phyloP scores from a whole-genome alignment of 495 filamentous ascomycete species.

The Tuber calosporum region DNA sequence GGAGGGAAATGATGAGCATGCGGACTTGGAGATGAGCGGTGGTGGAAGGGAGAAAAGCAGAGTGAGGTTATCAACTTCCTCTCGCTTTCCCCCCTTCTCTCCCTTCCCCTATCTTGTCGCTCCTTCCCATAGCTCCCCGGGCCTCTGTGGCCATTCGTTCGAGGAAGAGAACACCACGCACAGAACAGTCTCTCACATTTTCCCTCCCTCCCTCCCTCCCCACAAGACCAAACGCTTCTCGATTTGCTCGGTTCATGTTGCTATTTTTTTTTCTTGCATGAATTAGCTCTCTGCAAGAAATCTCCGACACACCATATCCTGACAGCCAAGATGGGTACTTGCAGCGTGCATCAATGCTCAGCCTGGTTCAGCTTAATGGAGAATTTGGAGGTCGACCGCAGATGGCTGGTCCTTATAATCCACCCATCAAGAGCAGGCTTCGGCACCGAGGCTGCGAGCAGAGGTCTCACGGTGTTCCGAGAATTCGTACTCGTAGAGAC shows the following conservation, averaged over 20 bases:
- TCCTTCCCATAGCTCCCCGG: not conserved
- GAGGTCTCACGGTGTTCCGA: not conserved
- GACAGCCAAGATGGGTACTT: not conserved
- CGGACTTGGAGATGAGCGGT: not conserved
- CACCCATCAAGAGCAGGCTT: not conserved
- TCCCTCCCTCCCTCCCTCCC: not conserved
- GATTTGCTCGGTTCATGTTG: conserved; percentile 24
- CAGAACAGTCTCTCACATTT: not conserved
- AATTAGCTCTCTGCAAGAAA: not conserved
- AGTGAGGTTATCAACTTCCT: not conserved
- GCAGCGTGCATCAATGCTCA: conserved; percentile 21
- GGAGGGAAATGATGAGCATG: not conserved
- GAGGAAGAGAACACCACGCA: not conserved
- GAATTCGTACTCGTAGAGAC: not conserved
- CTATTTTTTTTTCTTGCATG: conserved; percentile 29
- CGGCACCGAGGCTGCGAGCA: not conserved
- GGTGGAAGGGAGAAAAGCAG: not conserved
- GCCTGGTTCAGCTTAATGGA: conserved; percentile 15
- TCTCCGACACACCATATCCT: not conserved
- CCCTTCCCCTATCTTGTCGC: not conserved
- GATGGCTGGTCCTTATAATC: conserved; percentile 7
- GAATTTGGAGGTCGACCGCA: conserved; percentile 27
- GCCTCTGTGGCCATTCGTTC: not conserved
- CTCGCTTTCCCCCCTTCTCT: not conserved
- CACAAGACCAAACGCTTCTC: not conserved